Evolutionary conservation across 2,329 filamentous ascomycete genomes (phyloP).

Genomic region (Verticillium albo-atrum): DNA sequence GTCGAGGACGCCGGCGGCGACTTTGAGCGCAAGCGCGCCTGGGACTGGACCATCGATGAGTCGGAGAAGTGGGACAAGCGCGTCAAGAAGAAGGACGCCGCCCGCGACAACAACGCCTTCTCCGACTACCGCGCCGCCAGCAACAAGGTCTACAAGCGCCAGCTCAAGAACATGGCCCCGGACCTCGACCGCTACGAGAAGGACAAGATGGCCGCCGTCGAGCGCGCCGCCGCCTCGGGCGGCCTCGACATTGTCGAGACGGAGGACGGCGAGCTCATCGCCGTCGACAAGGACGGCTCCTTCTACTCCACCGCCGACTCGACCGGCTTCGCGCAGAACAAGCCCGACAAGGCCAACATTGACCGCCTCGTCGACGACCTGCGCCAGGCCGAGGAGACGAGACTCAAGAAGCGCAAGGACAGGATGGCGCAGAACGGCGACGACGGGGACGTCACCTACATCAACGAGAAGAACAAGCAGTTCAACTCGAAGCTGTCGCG

Average conservation of each 20-base stretch:
- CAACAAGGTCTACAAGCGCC: constrained; percentile 89
- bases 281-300: constrained; percentile 83
- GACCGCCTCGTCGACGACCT: constrained; percentile 85
- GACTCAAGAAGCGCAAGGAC: constrained; percentile 81
- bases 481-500: constrained; percentile 96
- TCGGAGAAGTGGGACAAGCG: constrained; percentile 91
- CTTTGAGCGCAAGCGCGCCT: constrained; percentile 95
- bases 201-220: constrained; percentile 79
- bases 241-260: constrained; percentile 92
- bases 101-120: constrained; percentile 83
- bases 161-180: constrained; percentile 71
- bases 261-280: constrained; percentile 90
- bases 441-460: constrained; percentile 91
- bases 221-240: constrained; percentile 78
- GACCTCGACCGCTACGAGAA: constrained; percentile 82
- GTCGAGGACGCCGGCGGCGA: constrained; percentile 81
- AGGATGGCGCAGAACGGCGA: constrained; percentile 74
- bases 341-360: constrained; percentile 79
- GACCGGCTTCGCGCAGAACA: constrained; percentile 76
- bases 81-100: constrained; percentile 76
- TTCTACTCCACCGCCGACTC: constrained; percentile 89
- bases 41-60: constrained; percentile 98
- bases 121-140: constrained; percentile 84
- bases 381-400: constrained; percentile 79
- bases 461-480: constrained; percentile 99